phyloP scores from a whole-genome alignment of 2,329 filamentous ascomycete species.

The Venturia asperata region DNA sequence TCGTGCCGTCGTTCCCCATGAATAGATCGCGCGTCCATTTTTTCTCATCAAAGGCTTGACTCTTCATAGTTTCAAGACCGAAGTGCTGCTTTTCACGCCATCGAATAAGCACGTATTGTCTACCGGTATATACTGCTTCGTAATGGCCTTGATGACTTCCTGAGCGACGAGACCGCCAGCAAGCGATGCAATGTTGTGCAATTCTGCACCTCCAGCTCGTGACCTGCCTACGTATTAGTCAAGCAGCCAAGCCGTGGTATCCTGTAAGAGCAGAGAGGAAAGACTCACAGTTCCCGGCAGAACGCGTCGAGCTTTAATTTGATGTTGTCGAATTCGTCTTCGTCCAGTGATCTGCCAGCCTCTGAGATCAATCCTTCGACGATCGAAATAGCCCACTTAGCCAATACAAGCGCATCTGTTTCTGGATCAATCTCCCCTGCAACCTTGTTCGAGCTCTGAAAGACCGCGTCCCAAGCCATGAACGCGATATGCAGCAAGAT shows the following conservation, averaged over 20 bases:
- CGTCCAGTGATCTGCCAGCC: conserved; percentile 34
- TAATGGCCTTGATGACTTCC: conserved; percentile 84
- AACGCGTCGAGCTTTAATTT: conserved; percentile 32
- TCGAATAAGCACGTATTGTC: conserved; percentile 59
- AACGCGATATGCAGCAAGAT: conserved; percentile 46
- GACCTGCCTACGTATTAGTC: conserved; percentile 36
- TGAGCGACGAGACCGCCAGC: conserved; percentile 93
- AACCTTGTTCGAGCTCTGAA: conserved; percentile 33
- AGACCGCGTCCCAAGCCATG: conserved; percentile 44
- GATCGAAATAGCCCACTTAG: conserved; percentile 7
- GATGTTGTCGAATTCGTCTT: conserved; percentile 35
- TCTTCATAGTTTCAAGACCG: conserved; percentile 30
- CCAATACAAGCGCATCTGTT: conserved; percentile 20
- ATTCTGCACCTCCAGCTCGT: conserved; percentile 72
- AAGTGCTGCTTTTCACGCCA: conserved; percentile 50
- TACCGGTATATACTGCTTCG: conserved; percentile 58
- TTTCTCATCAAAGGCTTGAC: background rate
- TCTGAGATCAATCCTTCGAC: conserved; percentile 34
- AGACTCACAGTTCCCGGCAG: conserved; percentile 39
- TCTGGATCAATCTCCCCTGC: conserved; percentile 30
- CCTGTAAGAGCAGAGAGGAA: background rate
- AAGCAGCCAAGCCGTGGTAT: background rate
- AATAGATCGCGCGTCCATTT: background rate
- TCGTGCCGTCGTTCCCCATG: background rate
- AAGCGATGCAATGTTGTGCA: conserved; percentile 86